phyloP scores from a whole-genome alignment of 352 stramenopile genomes.

The Peronospora tabacina region DNA sequence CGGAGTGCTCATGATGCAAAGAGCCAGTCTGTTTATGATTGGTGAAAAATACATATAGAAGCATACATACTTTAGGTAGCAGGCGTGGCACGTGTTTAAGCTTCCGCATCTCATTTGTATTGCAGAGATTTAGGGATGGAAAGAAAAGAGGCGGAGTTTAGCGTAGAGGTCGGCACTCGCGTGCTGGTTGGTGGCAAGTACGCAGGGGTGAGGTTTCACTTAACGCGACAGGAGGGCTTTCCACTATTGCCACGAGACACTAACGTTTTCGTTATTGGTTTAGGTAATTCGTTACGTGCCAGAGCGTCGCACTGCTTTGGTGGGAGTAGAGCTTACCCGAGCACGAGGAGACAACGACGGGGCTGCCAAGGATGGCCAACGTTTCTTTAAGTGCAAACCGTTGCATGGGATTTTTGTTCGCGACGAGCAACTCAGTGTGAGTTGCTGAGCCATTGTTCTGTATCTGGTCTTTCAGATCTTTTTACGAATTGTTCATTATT shows the following conservation, averaged over 20 bases:
- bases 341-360: conserved; percentile 75
- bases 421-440: conserved; percentile 63
- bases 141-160: conserved; percentile 12
- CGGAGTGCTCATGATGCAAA: conserved; percentile 1
- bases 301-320: conserved; percentile 35
- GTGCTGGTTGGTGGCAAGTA: conserved; percentile 80
- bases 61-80: no score
- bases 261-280: conserved; percentile 12
- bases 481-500: background rate
- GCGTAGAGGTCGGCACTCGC: conserved; percentile 27
- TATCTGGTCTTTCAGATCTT: conserved; percentile 1
- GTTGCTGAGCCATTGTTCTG: conserved; percentile 3
- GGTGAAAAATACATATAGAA: conserved; percentile 3
- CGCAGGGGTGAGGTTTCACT: conserved; percentile 43
- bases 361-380: conserved; percentile 45
- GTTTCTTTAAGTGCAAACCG: conserved; percentile 76
- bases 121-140: conserved; percentile 10
- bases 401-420: conserved; percentile 82
- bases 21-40: conserved; percentile 3
- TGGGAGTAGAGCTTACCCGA: conserved; percentile 84
- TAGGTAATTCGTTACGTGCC: conserved; percentile 68
- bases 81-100: background rate
- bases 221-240: conserved; percentile 12
- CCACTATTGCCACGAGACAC: conserved; percentile 1
- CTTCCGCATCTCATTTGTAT: background rate